phyloP scores from a whole-genome alignment of 2,329 filamentous ascomycete species.

The Mycogone perniciosa region DNA sequence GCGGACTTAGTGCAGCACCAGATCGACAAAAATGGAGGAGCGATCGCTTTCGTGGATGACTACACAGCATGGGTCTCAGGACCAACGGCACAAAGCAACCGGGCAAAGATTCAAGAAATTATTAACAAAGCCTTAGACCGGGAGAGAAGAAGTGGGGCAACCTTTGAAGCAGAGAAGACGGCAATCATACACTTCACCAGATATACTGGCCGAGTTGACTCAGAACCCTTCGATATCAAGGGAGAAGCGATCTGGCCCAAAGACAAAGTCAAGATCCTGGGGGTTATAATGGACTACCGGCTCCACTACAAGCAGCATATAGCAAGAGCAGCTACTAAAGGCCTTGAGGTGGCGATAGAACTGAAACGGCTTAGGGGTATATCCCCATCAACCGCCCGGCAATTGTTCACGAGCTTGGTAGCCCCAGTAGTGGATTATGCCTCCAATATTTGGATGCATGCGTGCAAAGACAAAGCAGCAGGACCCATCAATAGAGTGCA shows the following conservation, averaged over 20 bases:
- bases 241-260: neutral
- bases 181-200: slow-evolving; percentile 20
- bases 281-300: slow-evolving; percentile 16
- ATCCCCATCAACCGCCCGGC: neutral
- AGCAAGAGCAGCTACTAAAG: slow-evolving; percentile 13
- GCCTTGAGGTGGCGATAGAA: slow-evolving; percentile 10
- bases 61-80: slow-evolving; percentile 15
- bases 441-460: too few relatives aligned
- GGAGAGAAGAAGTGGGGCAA: slow-evolving; percentile 21
- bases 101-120: slow-evolving; percentile 18
- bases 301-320: slow-evolving; percentile 14
- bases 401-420: too few relatives aligned
- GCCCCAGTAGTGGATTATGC: too few relatives aligned
- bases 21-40: neutral
- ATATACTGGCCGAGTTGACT: neutral
- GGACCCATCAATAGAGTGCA: too few relatives aligned
- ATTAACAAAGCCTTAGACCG: slow-evolving; percentile 18
- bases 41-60: slow-evolving; percentile 14
- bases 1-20: slow-evolving; percentile 6
- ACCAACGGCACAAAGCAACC: slow-evolving; percentile 17
- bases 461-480: too few relatives aligned
- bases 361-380: slow-evolving; percentile 12
- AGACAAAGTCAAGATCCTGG: slow-evolving; percentile 3
- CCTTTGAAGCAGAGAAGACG: slow-evolving; percentile 22
- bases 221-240: slow-evolving; percentile 12